Base-by-base conservation (phyloP, 2,329 filamentous ascomycete species). In the Cytospora chrysosperma region DNA sequence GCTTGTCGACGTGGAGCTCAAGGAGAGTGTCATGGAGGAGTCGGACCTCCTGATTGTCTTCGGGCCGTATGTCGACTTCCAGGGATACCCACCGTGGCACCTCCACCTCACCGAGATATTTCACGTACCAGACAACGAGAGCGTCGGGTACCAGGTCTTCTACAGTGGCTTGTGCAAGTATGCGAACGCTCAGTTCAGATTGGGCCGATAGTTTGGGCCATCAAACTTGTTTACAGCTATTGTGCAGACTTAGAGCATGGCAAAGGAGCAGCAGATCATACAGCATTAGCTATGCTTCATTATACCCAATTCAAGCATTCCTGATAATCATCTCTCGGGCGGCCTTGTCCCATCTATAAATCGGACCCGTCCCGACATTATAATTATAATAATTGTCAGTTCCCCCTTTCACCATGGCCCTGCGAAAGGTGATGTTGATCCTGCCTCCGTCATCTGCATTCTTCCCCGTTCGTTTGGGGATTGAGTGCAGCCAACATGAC, bases 51-150 rank as follows among this genome's bases (percentile, higher is more conserved):
- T 99, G 64, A 85, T 99, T 61, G 79, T 97, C 10, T 99, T 99
- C 74, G 88, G 90, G 1, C 91, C 93, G 4, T 86, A 88, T 56
- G 87, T 98, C 60, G 88, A 93, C 73, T 78, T 99, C 52, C 88
- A 92, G 60, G 93, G 95, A 12, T 99, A 98, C 74, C 95, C 95
- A 12, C 95, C 95, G 1, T 99, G 95, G 95, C 95, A 97, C 77
- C 85, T 98, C 66, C 86, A 95, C 51, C 79, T 99, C 72, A 97
- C 93, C 0, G 95, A 99, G 81, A 97, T 99, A 63, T 97, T 93
- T 75, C 86, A 88, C 70, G 79, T 91, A 15, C 83, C 84, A 62
- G 90, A 93, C 72, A 92, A 92, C 74, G 85, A 90, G 67, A 88
- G 88, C 1, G 93, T 99, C 21, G 93, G 93, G 52, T 99, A 99